phyloP scores from a whole-genome alignment of 2,329 filamentous ascomycete species.

The Acephala macrosclerotiorum region DNA sequence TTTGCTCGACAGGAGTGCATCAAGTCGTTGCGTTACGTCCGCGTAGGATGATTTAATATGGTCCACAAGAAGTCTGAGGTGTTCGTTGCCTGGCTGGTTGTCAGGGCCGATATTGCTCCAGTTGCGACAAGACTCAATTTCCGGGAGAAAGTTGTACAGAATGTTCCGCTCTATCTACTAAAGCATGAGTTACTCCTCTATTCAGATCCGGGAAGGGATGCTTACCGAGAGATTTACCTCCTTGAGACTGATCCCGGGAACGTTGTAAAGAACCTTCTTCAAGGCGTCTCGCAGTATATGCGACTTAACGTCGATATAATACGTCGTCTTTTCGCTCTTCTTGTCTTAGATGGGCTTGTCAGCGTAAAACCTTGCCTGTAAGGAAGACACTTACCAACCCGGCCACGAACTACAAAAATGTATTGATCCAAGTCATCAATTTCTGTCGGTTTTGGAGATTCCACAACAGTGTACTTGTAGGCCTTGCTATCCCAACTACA shows the following conservation, averaged over 20 bases:
- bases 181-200: slow-evolving; percentile 1
- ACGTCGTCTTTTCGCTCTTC: slow-evolving; percentile 19
- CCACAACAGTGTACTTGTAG: slow-evolving; percentile 42
- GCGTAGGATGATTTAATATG: slow-evolving; percentile 28
- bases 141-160: slow-evolving; percentile 24
- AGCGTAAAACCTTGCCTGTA: slow-evolving; percentile 9
- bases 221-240: slow-evolving; percentile 33
- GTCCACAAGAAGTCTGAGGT: slow-evolving; percentile 29
- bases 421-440: slow-evolving; percentile 27
- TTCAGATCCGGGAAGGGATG: not conserved
- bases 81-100: slow-evolving; percentile 7
- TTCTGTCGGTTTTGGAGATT: slow-evolving; percentile 30
- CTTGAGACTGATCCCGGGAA: slow-evolving; percentile 42
- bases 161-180: slow-evolving; percentile 26
- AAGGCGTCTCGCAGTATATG: slow-evolving; percentile 43
- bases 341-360: slow-evolving; percentile 16
- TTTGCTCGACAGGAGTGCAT: slow-evolving; percentile 37
- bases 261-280: slow-evolving; percentile 41
- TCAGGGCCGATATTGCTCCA: slow-evolving; percentile 4
- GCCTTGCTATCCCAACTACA: slow-evolving; percentile 35
- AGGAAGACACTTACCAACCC: slow-evolving; percentile 22
- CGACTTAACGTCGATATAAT: slow-evolving; percentile 45
- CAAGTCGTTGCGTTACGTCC: slow-evolving; percentile 18
- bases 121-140: slow-evolving; percentile 23
- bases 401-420: slow-evolving; percentile 30